A percentile compares a stretch with the other conserved stretches of the same genome.
Conservation (phyloP, 163 green algal genomes). For the Scenedesmus sp. region DNA sequence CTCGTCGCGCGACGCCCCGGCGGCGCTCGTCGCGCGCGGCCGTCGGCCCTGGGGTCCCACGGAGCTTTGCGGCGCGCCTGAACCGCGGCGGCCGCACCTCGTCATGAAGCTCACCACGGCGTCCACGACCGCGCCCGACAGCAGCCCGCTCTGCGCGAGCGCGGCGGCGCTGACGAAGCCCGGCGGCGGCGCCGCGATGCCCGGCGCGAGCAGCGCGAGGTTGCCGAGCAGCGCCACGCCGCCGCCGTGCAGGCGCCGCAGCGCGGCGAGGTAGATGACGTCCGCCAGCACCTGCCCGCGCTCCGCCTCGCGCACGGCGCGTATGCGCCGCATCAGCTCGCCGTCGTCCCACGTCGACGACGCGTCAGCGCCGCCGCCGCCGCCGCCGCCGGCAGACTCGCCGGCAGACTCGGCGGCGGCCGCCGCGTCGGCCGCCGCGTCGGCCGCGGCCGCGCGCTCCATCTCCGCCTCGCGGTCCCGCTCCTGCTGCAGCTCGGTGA, state of each 20-base stretch:
- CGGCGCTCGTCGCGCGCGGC: no score
- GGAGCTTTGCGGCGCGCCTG: no score
- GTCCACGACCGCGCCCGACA: no score
- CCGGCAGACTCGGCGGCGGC: not conserved
- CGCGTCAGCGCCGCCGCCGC: not conserved
- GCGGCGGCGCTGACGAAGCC: constrained; percentile 2
- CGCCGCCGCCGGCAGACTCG: not conserved
- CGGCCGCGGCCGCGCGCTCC: constrained; percentile 23
- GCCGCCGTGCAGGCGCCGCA: not conserved
- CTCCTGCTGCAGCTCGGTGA: constrained; percentile 35
- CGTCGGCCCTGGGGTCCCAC: no score
- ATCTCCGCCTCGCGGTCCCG: constrained; percentile 37
- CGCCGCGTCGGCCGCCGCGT: constrained; percentile 15
- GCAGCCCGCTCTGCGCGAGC: not conserved
- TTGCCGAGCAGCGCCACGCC: constrained; percentile 10
- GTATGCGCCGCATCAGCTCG: constrained; percentile 37
- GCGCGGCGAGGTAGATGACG: not conserved
- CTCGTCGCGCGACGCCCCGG: no score
- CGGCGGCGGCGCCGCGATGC: constrained; percentile 1
- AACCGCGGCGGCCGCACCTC: no score
- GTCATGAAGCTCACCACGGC: no score
- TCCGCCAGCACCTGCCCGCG: constrained; percentile 3
- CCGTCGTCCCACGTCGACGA: constrained; percentile 21
- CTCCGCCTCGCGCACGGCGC: constrained; percentile 10
- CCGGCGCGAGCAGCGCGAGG: constrained; percentile 9